A percentile compares a stretch with the other conserved stretches of the same genome.
These are phyloP conservation scores for Cucurbita pepo DNA, from an alignment of 306 rosid species.

Conservation along the genomic window DNA sequence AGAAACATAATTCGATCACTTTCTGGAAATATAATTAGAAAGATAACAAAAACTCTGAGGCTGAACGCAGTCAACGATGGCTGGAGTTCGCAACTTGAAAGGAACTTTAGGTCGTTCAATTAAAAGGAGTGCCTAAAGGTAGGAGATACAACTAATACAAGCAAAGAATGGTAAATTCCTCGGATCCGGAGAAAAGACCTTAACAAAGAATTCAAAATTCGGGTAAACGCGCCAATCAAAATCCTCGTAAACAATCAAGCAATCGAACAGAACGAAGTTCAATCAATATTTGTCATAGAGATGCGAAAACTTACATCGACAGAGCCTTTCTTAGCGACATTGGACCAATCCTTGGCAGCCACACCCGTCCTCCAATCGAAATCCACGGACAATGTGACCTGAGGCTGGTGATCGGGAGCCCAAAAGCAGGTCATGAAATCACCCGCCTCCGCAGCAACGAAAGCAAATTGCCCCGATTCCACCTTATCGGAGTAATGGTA, in stretches of 20 bases:
- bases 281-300: neutral
- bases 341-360: constrained; percentile 88
- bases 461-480: constrained; percentile 54
- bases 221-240: neutral
- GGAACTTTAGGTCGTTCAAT: neutral
- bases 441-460: constrained; percentile 60
- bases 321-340: constrained; percentile 85
- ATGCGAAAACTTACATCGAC: constrained; percentile 53
- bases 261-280: neutral
- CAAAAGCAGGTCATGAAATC: constrained; percentile 84
- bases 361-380: constrained; percentile 92
- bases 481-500: constrained; percentile 58
- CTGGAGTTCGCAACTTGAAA: neutral
- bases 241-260: neutral
- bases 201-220: neutral
- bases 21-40: neutral
- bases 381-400: constrained; percentile 39
- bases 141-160: neutral
- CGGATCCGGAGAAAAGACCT: neutral
- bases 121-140: neutral
- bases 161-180: neutral
- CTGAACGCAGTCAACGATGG: neutral
- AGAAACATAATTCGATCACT: neutral
- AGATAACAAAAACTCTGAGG: neutral
- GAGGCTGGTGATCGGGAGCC: constrained; percentile 54